These are phyloP conservation scores for Neckera pumila DNA, from an alignment of 225 moss, liverwort and hornwort species.

Conservation along the genomic window DNA sequence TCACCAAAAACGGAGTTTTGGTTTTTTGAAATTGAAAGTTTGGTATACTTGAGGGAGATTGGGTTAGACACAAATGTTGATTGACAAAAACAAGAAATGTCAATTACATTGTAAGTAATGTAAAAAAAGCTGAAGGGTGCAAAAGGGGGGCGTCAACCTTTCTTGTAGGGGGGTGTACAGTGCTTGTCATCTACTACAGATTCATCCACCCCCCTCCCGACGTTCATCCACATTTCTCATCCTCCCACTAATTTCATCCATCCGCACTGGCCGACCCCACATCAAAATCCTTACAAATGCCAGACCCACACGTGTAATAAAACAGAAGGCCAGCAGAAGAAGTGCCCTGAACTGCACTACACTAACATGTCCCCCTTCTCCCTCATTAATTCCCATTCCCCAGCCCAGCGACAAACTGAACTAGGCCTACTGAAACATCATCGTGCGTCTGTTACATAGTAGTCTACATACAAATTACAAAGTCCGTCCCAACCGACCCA, in stretches of 20 bases:
- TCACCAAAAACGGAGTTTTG: no score
- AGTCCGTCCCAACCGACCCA: neutral
- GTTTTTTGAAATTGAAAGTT: no score
- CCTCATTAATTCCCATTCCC: neutral
- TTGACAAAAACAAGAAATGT: no score
- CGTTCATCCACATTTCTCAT: neutral
- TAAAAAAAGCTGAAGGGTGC: no score
- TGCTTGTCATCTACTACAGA: no score
- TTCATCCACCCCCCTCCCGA: no score
- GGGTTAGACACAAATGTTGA: no score
- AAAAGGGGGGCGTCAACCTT: no score
- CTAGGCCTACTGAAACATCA: neutral
- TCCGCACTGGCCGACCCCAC: neutral
- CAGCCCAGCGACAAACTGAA: neutral
- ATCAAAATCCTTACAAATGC: neutral
- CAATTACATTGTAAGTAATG: no score
- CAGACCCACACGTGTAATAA: neutral
- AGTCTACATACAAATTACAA: no score
- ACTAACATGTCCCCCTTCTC: neutral
- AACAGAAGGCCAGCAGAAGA: neutral
- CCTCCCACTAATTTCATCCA: neutral
- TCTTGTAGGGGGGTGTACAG: no score
- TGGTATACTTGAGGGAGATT: no score
- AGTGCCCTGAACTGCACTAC: neutral
- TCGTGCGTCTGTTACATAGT: neutral